phyloP scores from a whole-genome alignment of 345 rosid genomes.

The Cardamine resedifolia region DNA sequence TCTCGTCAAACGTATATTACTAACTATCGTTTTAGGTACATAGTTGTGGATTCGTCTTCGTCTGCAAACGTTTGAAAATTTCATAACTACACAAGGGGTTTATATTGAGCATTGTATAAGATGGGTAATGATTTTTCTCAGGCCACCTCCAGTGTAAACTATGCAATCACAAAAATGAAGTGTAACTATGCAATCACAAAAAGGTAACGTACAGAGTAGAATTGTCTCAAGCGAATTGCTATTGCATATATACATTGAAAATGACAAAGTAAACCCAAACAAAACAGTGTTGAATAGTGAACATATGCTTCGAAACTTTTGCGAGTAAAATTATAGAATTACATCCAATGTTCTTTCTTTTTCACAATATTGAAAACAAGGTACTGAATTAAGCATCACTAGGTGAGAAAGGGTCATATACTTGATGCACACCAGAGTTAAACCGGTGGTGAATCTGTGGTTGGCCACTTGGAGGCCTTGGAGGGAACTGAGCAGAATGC shows the following conservation, averaged over 20 bases:
- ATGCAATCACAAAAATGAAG: neutral
- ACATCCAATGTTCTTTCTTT: neutral
- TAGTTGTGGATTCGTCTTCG: too few relatives aligned
- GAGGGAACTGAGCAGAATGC: constrained; percentile 48
- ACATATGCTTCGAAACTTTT: too few relatives aligned
- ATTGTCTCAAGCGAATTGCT: neutral
- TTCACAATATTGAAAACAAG: neutral
- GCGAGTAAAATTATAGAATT: too few relatives aligned
- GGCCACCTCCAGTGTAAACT: neutral
- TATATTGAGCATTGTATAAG: neutral
- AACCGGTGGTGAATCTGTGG: constrained; percentile 48
- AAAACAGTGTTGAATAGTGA: neutral
- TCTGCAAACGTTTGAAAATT: neutral
- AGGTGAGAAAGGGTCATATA: constrained; percentile 91
- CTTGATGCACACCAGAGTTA: constrained; percentile 49
- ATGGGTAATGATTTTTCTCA: too few relatives aligned
- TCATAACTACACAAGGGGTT: neutral
- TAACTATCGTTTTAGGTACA: neutral
- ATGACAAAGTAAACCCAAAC: neutral
- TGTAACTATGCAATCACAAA: too few relatives aligned
- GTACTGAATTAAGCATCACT: constrained; percentile 34
- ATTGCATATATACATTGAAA: constrained; percentile 3
- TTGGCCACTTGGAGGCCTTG: constrained; percentile 45
- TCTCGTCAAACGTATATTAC: neutral
- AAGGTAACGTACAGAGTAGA: too few relatives aligned